Evolutionary conservation across 2,329 filamentous ascomycete species (phyloP).

Genomic region (Claviceps cyperi): DNA sequence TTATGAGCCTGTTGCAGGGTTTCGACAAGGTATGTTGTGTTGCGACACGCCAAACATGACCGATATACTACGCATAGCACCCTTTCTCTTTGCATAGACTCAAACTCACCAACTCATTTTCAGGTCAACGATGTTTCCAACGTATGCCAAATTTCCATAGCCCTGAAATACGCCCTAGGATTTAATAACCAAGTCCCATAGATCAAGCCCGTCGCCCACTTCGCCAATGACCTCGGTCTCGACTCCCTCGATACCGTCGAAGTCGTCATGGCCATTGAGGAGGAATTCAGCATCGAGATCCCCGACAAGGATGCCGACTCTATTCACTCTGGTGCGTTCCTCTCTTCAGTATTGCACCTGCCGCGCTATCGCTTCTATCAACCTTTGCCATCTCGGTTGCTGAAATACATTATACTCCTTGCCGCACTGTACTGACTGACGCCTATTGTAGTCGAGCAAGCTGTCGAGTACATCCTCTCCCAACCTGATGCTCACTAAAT

Average conservation of each 20-base stretch:
- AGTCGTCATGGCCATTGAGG: slow-evolving; percentile 99
- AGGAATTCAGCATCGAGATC: slow-evolving; percentile 86
- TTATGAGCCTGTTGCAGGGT: slow-evolving; percentile 82
- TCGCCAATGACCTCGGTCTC: slow-evolving; percentile 90
- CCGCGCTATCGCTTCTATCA: not conserved
- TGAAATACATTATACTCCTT: not conserved
- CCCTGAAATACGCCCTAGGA: not conserved
- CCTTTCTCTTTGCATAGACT: not conserved
- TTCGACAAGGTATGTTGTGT: slow-evolving; percentile 65
- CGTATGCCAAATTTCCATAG: slow-evolving; percentile 27
- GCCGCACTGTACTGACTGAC: slow-evolving; percentile 1
- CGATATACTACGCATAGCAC: not conserved
- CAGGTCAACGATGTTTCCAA: slow-evolving; percentile 55
- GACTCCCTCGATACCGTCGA: slow-evolving; percentile 98
- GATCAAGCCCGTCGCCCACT: slow-evolving; percentile 78
- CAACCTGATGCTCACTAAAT: slow-evolving; percentile 74
- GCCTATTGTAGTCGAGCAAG: slow-evolving; percentile 67
- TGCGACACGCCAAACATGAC: not conserved
- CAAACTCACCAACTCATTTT: slow-evolving; percentile 13
- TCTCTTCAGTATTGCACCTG: too few relatives aligned
- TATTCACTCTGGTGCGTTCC: slow-evolving; percentile 75
- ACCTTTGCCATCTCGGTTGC: not conserved
- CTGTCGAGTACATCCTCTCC: slow-evolving; percentile 82
- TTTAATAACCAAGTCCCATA: slow-evolving; percentile 21
- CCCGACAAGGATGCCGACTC: slow-evolving; percentile 92